Conservation (phyloP, 2,329 filamentous ascomycete species). For the Colletotrichum sp. region DNA sequence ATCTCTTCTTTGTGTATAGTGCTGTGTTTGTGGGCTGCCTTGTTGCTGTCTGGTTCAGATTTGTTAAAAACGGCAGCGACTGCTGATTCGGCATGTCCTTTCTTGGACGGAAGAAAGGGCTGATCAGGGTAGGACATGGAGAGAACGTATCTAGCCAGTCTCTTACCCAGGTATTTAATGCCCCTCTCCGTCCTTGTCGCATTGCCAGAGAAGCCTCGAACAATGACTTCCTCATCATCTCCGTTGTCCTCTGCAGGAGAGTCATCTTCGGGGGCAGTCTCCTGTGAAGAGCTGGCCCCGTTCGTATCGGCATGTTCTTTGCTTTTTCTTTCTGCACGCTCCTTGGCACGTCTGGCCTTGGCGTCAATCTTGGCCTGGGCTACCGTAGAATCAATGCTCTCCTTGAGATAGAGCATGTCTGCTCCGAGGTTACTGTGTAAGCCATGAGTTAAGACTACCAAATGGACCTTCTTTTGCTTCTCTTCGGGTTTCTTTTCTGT, state of each 20-base stretch:
- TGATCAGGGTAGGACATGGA: slow-evolving; percentile 94
- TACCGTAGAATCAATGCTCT: slow-evolving; percentile 89
- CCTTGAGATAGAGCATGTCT: slow-evolving; percentile 97
- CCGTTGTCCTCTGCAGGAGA: slow-evolving; percentile 28
- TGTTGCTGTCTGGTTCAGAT: slow-evolving; percentile 40
- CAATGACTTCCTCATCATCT: slow-evolving; percentile 81
- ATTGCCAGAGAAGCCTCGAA: slow-evolving; percentile 89
- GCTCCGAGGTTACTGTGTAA: slow-evolving; percentile 94
- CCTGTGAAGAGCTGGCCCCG: background rate
- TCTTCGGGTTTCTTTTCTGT: slow-evolving; percentile 36
- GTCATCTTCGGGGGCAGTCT: background rate
- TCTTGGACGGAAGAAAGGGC: slow-evolving; percentile 74
- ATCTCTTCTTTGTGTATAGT: slow-evolving; percentile 53
- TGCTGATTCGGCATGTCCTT: slow-evolving; percentile 49
- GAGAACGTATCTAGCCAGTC: slow-evolving; percentile 89
- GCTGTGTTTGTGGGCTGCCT: slow-evolving; percentile 65
- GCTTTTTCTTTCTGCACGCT: slow-evolving; percentile 40
- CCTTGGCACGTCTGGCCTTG: slow-evolving; percentile 61
- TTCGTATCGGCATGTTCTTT: slow-evolving; percentile 6
- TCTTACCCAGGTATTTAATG: slow-evolving; percentile 96
- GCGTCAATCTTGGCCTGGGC: slow-evolving; percentile 75
- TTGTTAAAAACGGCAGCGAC: slow-evolving; percentile 34
- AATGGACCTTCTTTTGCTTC: slow-evolving; percentile 80
- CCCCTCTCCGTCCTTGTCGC: slow-evolving; percentile 90
- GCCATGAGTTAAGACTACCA: slow-evolving; percentile 93